Percentiles rank a stretch among this genome's conserved stretches.
Conservation (phyloP, 306 rosid genomes). For the Pyrus pyrifolia region DNA sequence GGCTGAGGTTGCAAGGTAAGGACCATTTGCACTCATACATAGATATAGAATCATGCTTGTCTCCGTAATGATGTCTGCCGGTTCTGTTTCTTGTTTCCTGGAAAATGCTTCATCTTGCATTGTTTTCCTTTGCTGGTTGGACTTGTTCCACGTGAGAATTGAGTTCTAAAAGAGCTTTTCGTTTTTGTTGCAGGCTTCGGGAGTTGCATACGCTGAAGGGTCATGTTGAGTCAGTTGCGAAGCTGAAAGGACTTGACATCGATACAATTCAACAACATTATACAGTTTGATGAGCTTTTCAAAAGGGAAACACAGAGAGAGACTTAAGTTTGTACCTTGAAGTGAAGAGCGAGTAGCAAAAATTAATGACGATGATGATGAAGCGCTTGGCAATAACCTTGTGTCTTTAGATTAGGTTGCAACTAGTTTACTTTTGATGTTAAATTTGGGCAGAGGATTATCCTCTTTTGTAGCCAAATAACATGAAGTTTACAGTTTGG, state of each 20-base stretch:
- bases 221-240: slow-evolving; percentile 94
- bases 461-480: slow-evolving; percentile 36
- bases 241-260: slow-evolving; percentile 94
- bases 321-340: not conserved
- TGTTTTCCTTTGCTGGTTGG: no score
- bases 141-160: no score
- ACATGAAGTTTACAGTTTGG: slow-evolving; percentile 22
- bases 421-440: slow-evolving; percentile 22
- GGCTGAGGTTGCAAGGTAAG: slow-evolving; percentile 96
- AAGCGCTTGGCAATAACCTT: slow-evolving; percentile 16
- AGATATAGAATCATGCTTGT: not conserved
- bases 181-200: slow-evolving; percentile 59
- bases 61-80: not conserved
- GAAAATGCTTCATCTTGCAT: not conserved
- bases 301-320: not conserved
- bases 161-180: not conserved
- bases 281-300: slow-evolving; percentile 49
- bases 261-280: slow-evolving; percentile 91
- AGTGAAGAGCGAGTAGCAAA: not conserved
- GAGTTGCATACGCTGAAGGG: slow-evolving; percentile 87
- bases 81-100: not conserved
- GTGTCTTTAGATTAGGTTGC: slow-evolving; percentile 32
- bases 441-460: slow-evolving; percentile 21
- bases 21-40: not conserved
- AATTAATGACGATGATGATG: slow-evolving; percentile 31